Percentiles rank a stretch among this genome's conserved stretches.
These are phyloP conservation scores for Phylloporus sp. DNA, from an alignment of 768 basidiomycete genomes.

Conservation along the genomic window DNA sequence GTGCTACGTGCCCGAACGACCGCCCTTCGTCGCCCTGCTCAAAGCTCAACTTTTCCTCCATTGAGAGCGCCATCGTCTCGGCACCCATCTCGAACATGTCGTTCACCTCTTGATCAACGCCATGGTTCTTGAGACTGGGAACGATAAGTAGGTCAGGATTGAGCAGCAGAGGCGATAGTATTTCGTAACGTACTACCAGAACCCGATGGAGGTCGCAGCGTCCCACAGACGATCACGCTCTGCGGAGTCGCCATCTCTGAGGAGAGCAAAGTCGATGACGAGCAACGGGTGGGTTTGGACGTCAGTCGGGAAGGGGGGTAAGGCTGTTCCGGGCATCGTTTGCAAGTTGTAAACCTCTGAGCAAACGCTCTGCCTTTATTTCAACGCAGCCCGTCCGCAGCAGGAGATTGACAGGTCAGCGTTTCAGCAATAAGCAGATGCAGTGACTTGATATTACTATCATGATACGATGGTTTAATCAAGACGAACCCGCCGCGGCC, in stretches of 20 bases:
- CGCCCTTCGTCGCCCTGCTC: conserved; percentile 40
- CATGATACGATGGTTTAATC: no score
- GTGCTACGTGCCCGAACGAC: conserved; percentile 37
- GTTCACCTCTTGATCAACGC: conserved; percentile 31
- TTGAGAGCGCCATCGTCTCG: conserved; percentile 36
- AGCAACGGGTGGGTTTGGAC: conserved; percentile 42
- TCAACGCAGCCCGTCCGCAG: no score
- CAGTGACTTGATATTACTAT: no score
- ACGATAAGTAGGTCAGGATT: not conserved
- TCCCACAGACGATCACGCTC: conserved; percentile 44
- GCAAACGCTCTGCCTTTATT: not conserved
- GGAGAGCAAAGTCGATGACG: conserved; percentile 40
- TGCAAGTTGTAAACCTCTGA: no score
- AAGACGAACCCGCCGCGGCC: no score
- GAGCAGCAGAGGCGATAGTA: not conserved
- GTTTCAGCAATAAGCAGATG: no score
- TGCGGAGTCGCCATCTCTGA: conserved; percentile 31
- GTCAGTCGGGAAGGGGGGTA: conserved; percentile 42
- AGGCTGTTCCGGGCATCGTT: conserved; percentile 30
- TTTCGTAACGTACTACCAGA: conserved; percentile 45
- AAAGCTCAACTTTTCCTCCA: conserved; percentile 39
- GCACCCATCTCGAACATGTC: conserved; percentile 42
- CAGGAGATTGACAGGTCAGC: no score
- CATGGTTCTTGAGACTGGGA: conserved; percentile 41
- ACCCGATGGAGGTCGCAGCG: conserved; percentile 45